Conservation (phyloP, 306 rosid genomes). For the Pueraria montana region DNA sequence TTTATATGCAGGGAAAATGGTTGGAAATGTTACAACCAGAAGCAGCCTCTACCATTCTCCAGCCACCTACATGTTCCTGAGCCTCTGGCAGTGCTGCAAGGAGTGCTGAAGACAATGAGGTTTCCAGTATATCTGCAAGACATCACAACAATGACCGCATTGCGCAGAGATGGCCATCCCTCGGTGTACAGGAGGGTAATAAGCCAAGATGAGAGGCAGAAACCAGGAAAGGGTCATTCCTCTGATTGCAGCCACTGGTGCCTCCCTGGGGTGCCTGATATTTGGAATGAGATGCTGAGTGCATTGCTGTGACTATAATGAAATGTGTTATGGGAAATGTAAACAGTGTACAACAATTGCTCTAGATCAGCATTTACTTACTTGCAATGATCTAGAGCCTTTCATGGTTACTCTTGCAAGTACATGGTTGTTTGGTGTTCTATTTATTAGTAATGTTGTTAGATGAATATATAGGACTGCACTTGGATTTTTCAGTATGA, state of each 20-base stretch:
- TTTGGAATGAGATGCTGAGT: conserved; percentile 79
- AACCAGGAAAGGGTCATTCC: conserved; percentile 51
- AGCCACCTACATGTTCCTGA: conserved; percentile 72
- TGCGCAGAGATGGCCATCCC: conserved; percentile 80
- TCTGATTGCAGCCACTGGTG: conserved; percentile 96
- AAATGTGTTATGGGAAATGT: conserved; percentile 11
- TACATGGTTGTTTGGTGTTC: conserved; percentile 27
- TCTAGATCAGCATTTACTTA: conserved; percentile 37
- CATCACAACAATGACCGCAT: conserved; percentile 66
- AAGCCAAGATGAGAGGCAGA: conserved; percentile 66
- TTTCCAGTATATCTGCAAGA: conserved; percentile 78
- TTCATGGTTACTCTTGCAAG: conserved; percentile 34
- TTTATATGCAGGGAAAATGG: conserved; percentile 71
- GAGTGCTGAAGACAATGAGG: conserved; percentile 71
- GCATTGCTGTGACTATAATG: conserved; percentile 61
- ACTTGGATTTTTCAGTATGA: conserved; percentile 31
- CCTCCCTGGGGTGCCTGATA: conserved; percentile 88
- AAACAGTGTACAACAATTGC: conserved; percentile 45
- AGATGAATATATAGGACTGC: conserved; percentile 20
- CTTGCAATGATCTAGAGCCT: conserved; percentile 15
- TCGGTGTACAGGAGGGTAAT: conserved; percentile 66
- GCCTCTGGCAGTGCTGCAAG: conserved; percentile 64
- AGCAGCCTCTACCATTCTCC: conserved; percentile 73
- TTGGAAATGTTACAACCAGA: conserved; percentile 82
- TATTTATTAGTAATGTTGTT: not conserved